Base-by-base conservation (phyloP, 208 protist species). In the Polymyxa betae region DNA sequence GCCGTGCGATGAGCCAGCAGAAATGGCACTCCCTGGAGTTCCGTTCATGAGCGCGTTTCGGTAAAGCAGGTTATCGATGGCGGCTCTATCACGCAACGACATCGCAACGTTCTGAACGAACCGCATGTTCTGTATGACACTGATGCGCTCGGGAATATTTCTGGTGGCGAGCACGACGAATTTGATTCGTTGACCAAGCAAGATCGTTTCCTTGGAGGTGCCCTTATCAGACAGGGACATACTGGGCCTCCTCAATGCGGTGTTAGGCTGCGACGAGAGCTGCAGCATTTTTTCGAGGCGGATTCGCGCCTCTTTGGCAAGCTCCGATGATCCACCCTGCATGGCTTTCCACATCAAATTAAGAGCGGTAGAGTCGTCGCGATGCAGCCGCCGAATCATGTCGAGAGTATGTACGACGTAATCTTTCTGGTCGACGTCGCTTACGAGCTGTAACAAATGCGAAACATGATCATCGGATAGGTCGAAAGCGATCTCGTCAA, bases 381-480 rank as follows among this genome's bases (percentile, higher is more conserved):
- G n/a, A 35, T 43, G 35, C 40, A 82, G 72, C 40, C 72, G 72
- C 5, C n/a, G 72, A 35, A 82, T 82, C 72, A 82, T 45, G n/a
- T 82, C 72, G 16, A 82, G 35, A 43, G 72, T 82, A 82, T 82
- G 72, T 5, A 82, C 72, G 72, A 82, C 72, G n/a, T 82, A 82
- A n/a, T 82, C 72, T 43, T 5, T 40, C 5, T 38, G n/a, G n/a
- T 82, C 40, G 72, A 82, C 72, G n/a, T 5, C 40, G 5, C n/a
- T 82, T 5, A 82, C 72, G 5, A 5, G n/a, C 40, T 35, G 5
- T n/a, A 82, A 43, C 16, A 82, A n/a, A 82, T 82, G 72, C 5
- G n/a, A 5, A 82, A 82, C 40, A 43, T 82, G 72, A 20, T 82
- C 72, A 20, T 35, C 35, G 12, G 72, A 82, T 82, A 82, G n/a